phyloP scores from a whole-genome alignment of 768 basidiomycete species.

The Leucogyrophana mollusca region DNA sequence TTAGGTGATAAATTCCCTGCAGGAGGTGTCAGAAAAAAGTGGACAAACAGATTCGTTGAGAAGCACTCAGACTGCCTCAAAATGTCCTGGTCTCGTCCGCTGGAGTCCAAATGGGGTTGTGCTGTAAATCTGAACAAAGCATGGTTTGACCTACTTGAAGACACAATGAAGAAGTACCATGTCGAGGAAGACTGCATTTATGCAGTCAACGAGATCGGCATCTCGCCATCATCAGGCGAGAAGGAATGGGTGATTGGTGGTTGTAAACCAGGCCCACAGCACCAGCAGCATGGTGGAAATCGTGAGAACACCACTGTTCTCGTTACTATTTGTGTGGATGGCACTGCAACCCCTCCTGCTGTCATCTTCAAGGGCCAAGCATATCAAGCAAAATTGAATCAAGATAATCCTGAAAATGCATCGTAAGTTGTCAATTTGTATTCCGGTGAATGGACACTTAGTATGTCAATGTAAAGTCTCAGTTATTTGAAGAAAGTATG shows the following conservation, averaged over 20 bases:
- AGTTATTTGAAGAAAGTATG: constrained; percentile 22
- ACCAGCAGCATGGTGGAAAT: constrained; percentile 19
- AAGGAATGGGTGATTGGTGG: constrained; percentile 6
- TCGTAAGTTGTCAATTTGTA: constrained; percentile 21
- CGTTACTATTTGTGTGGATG: constrained; percentile 42
- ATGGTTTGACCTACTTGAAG: constrained; percentile 33
- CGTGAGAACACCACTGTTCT: constrained; percentile 27
- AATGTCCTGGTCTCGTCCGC: constrained; percentile 27
- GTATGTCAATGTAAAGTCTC: constrained; percentile 7
- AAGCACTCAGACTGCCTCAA: constrained; percentile 27
- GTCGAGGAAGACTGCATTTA: constrained; percentile 11
- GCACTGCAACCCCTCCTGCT: constrained; percentile 32
- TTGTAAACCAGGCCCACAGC: constrained; percentile 4
- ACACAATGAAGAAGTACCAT: constrained; percentile 9
- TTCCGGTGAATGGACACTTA: not conserved
- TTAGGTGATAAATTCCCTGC: constrained; percentile 28
- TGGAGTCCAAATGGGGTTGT: constrained; percentile 32
- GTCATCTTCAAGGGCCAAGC: constrained; percentile 27
- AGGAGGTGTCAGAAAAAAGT: constrained; percentile 34
- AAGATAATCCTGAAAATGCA: constrained; percentile 18
- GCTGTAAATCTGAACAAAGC: constrained; percentile 34
- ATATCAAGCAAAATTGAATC: constrained; percentile 21
- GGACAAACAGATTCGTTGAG: constrained; percentile 29
- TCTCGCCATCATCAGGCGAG: constrained; percentile 7
- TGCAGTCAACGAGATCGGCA: constrained; percentile 17